A percentile compares a stretch with the other conserved stretches of the same genome.
These are phyloP conservation scores for Neonectria neomacrospora DNA, from an alignment of 2,329 filamentous ascomycete genomes.

Conservation along the genomic window DNA sequence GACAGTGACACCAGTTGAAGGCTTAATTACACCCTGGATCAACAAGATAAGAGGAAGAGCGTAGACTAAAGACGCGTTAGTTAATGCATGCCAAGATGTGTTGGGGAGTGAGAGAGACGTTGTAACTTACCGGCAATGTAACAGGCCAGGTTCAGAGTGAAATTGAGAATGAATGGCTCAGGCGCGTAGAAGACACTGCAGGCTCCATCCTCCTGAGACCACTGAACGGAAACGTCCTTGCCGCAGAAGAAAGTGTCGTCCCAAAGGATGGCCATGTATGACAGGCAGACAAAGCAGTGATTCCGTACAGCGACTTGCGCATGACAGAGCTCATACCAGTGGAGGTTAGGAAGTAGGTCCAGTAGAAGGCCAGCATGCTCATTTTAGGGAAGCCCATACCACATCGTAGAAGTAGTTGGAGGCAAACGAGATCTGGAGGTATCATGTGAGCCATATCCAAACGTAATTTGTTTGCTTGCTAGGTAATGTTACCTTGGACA, in stretches of 20 bases:
- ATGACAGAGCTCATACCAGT: conserved; percentile 40
- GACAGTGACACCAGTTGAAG: conserved; percentile 30
- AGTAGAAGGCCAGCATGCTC: conserved; percentile 52
- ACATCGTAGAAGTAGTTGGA: conserved; percentile 53
- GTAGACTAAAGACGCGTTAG: conserved; percentile 38
- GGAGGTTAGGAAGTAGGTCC: conserved; percentile 49
- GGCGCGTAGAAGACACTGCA: conserved; percentile 51
- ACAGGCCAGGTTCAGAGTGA: conserved; percentile 48
- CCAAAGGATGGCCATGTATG: conserved; percentile 48
- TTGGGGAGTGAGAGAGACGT: too few species aligned
- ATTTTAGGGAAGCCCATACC: conserved; percentile 52
- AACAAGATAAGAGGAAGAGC: conserved; percentile 47
- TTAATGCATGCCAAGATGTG: too few species aligned
- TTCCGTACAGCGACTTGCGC: conserved; percentile 45
- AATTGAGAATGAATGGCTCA: conserved; percentile 50
- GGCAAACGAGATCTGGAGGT: conserved; percentile 50
- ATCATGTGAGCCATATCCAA: too few species aligned
- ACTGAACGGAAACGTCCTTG: conserved; percentile 48
- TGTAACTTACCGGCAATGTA: conserved; percentile 44
- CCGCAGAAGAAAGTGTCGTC: conserved; percentile 52
- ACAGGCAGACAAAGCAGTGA: conserved; percentile 48
- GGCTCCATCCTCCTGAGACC: conserved; percentile 50
- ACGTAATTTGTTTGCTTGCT: too few species aligned
- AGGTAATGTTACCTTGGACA: too few species aligned
- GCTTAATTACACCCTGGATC: conserved; percentile 36